A percentile compares a stretch with the other conserved stretches of the same genome.
phyloP scores from a whole-genome alignment of 2,329 filamentous ascomycete genomes.

The Drechmeria coniospora region DNA sequence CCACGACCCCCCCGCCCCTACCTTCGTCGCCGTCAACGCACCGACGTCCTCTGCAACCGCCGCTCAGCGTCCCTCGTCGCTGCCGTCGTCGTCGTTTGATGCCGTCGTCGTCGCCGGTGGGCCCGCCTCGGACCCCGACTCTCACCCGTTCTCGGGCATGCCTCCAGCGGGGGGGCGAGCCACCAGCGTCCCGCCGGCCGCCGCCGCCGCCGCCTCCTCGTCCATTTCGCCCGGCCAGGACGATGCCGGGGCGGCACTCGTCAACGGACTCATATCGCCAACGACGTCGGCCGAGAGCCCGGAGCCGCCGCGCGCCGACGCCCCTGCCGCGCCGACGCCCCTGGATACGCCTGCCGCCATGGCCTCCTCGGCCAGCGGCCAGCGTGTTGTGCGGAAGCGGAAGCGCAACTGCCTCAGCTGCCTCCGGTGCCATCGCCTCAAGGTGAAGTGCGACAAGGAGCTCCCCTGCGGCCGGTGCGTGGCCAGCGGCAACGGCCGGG shows the following conservation, averaged over 20 bases:
- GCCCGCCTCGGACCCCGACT: not conserved
- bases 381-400: slow-evolving; percentile 17
- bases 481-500: slow-evolving; percentile 17
- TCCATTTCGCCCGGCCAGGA: slow-evolving; percentile 7
- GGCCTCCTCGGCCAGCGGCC: slow-evolving; percentile 1
- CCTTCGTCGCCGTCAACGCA: not conserved
- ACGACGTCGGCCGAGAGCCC: slow-evolving; percentile 14
- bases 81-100: too few species aligned
- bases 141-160: too few species aligned
- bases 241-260: slow-evolving; percentile 4
- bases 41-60: slow-evolving; percentile 6
- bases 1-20: too few species aligned
- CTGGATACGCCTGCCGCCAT: not conserved
- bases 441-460: slow-evolving; percentile 23
- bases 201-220: slow-evolving; percentile 1
- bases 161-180: too few species aligned
- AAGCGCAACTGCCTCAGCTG: slow-evolving; percentile 21
- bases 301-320: slow-evolving; percentile 7
- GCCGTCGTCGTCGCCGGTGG: too few species aligned
- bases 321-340: slow-evolving; percentile 3
- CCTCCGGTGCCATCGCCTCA: slow-evolving; percentile 19
- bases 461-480: slow-evolving; percentile 19
- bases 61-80: too few species aligned
- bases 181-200: not conserved
- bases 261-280: slow-evolving; percentile 14